Evolutionary conservation across 306 rosid species (phyloP), one percentile per base, ranked within the genome.

Genomic region (Rosa lucieae): DNA sequence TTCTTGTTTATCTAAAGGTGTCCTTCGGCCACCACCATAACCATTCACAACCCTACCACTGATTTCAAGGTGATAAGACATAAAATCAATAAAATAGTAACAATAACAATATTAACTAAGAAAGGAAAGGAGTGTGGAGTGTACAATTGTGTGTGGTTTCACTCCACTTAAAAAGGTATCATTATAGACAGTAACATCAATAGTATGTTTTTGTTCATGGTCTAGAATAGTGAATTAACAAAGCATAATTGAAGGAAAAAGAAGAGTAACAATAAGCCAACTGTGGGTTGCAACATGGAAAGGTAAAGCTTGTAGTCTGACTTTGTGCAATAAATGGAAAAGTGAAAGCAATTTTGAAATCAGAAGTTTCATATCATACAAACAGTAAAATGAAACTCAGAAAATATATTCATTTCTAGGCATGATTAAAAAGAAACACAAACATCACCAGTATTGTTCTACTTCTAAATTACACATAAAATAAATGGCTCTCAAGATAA

Each of bases 1-100:
- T 74, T 86, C 97, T 85, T 83, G 90, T 74, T 74, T 89, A 79
- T 92, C 97, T 75, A 81, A 78, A 78, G 98, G 80, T 77, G 85
- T 78, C 84, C 97, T 85, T 88, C 37, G 37, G 37, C 37, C 37
- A 32, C 95, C 99, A 8, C 87, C 83, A 85, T 83, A 92, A 78
- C 94, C 97, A 88, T 90, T 91, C 80, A 71, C 74, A 58, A 32
- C 74, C 85, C 97, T 94, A 78, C 72, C 66, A 81, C 67, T 65
- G 67, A 70, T 65, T 67, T 72, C 61, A 71, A 70, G 51, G 39
- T 52, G 75, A 76, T 82, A 48, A 53, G 76, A 78, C 69, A 83
- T 3, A 17, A 76, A 8, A 80, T 40, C 9, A 69, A 43, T 5
- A 69, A 69, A 49, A 15, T 9, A 49, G 11, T 32, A 32, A 29